Percentiles rank a stretch among this genome's conserved stretches.
These are phyloP conservation scores for Amanita jacksonii DNA, from an alignment of 768 basidiomycete species.

Conservation along the genomic window DNA sequence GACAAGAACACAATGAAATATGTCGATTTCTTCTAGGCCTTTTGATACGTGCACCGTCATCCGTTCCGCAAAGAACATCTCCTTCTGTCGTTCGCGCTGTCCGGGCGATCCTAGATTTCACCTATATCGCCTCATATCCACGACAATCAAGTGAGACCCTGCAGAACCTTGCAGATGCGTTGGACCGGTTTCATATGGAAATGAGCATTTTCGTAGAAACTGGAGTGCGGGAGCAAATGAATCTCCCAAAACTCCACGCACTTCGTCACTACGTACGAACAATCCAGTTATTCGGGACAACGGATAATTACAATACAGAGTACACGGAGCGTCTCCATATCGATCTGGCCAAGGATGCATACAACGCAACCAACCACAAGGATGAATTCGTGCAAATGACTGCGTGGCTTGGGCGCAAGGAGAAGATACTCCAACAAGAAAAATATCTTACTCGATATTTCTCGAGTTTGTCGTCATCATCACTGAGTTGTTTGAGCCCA, in stretches of 20 bases:
- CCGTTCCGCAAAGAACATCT: background rate
- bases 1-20: constrained; percentile 27
- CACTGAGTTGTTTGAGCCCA: too few relatives aligned
- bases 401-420: background rate
- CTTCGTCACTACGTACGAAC: constrained; percentile 9
- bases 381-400: background rate
- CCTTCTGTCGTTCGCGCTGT: constrained; percentile 6
- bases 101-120: constrained; percentile 18
- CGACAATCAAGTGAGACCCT: constrained; percentile 10
- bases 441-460: background rate
- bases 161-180: constrained; percentile 12
- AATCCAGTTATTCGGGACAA: constrained; percentile 12
- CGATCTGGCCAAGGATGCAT: background rate
- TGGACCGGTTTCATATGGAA: constrained; percentile 2
- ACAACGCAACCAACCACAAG: background rate
- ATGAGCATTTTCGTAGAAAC: constrained; percentile 13
- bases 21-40: constrained; percentile 19
- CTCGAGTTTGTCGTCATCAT: too few relatives aligned
- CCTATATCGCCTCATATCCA: constrained; percentile 13
- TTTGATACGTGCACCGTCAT: background rate
- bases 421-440: background rate
- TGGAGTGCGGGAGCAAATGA: constrained; percentile 15
- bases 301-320: constrained; percentile 10
- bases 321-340: background rate
- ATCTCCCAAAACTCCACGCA: constrained; percentile 17